These are phyloP conservation scores for Talaromyces verruculosus DNA, from an alignment of 2,329 filamentous ascomycete genomes.

Conservation along the genomic window DNA sequence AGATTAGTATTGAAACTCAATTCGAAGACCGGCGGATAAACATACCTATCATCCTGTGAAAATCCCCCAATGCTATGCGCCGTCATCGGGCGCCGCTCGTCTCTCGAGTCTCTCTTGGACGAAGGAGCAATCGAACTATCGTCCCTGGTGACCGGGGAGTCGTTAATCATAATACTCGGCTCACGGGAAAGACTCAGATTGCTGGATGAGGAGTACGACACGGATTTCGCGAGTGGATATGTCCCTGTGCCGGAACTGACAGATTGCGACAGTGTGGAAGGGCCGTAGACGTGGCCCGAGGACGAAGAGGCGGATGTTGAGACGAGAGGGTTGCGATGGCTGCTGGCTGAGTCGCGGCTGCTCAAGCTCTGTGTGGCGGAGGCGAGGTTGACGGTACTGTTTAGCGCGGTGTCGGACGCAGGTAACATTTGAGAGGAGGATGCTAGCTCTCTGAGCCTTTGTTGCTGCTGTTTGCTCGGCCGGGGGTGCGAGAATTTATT, in stretches of 20 bases:
- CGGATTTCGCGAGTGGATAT: slow-evolving; percentile 39
- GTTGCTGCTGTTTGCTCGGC: slow-evolving; percentile 75
- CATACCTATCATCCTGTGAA: slow-evolving; percentile 36
- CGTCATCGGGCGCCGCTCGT: slow-evolving; percentile 26
- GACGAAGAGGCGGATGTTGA: slow-evolving; percentile 23
- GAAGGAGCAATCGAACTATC: slow-evolving; percentile 27
- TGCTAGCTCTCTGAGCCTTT: slow-evolving; percentile 78
- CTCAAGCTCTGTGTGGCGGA: slow-evolving; percentile 36
- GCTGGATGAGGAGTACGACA: slow-evolving; percentile 38
- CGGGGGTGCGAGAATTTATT: slow-evolving; percentile 94
- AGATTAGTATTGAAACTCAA: background rate
- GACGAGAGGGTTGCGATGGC: slow-evolving; percentile 31
- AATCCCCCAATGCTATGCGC: slow-evolving; percentile 25
- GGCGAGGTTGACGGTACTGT: slow-evolving; percentile 18
- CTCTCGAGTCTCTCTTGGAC: slow-evolving; percentile 32
- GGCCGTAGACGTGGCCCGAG: background rate
- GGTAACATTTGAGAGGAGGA: slow-evolving; percentile 64
- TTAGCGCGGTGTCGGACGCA: slow-evolving; percentile 35
- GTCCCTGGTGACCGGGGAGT: slow-evolving; percentile 31
- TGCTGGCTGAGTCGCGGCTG: slow-evolving; percentile 40
- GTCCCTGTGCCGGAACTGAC: slow-evolving; percentile 34
- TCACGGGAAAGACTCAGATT: slow-evolving; percentile 26
- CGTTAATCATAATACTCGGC: slow-evolving; percentile 29
- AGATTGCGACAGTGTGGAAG: slow-evolving; percentile 35
- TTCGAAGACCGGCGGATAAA: background rate